Conservation (phyloP, 768 basidiomycete species). For the Macrocybe gigantea region DNA sequence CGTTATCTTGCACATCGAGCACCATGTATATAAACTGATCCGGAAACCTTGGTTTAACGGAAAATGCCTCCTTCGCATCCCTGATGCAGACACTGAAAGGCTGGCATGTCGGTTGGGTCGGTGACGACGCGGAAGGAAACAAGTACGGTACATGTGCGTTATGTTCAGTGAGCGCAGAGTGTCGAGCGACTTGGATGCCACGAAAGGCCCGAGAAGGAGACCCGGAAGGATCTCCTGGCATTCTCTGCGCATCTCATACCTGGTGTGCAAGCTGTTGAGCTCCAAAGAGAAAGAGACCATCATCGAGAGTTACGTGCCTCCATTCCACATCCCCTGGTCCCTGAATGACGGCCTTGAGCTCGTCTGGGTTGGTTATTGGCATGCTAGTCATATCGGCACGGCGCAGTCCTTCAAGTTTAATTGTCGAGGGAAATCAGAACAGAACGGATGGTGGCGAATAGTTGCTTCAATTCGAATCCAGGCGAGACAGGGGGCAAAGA, state of each 20-base stretch:
- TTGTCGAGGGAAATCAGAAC: no score
- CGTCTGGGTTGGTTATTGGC: slow-evolving; percentile 16
- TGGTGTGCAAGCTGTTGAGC: slow-evolving; percentile 17
- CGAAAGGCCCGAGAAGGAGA: slow-evolving; percentile 81
- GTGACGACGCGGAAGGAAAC: slow-evolving; percentile 4
- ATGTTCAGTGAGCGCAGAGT: slow-evolving; percentile 60
- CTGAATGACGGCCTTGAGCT: slow-evolving; percentile 59
- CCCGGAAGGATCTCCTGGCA: slow-evolving; percentile 88
- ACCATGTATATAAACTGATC: slow-evolving; percentile 74
- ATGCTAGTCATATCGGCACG: no score
- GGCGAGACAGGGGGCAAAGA: no score
- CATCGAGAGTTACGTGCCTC: slow-evolving; percentile 45
- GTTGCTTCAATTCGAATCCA: no score
- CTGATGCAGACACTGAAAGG: slow-evolving; percentile 74
- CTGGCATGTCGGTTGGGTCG: slow-evolving; percentile 11
- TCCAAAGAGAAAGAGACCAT: background rate
- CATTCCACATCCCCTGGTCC: slow-evolving; percentile 82
- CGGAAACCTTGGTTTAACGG: slow-evolving; percentile 80
- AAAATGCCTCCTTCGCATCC: slow-evolving; percentile 85
- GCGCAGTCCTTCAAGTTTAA: no score
- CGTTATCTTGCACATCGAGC: slow-evolving; percentile 85
- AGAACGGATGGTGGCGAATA: no score
- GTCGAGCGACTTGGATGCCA: slow-evolving; percentile 78
- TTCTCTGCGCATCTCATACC: slow-evolving; percentile 94
- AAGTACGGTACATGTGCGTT: slow-evolving; percentile 67